Evolutionary conservation across 257 asterid genomes (phyloP), one percentile per base, ranked within the genome.

Genomic region (Coffea canephora): DNA sequence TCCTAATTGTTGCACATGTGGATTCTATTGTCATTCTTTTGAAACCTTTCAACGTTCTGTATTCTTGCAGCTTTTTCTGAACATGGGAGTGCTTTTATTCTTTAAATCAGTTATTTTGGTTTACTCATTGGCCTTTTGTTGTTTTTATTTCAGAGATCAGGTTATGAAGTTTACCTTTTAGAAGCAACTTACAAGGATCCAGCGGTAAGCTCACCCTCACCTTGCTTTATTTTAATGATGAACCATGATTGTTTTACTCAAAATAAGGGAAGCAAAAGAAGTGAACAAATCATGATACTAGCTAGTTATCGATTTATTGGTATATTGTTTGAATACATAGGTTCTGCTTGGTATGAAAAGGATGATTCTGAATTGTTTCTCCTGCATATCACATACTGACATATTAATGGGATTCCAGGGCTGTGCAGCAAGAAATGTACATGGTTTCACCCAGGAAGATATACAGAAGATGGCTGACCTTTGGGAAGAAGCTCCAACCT

Each of bases 171-270:
- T 79, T 96, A 91, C 88, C 80, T 96, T 82, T 89, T 96, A 73
- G 99, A 96, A 88, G 98, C 99, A 68, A 65, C 97, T 48, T 96
- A 96, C 89, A 96, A 87, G 89, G 99, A 96, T 78, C 99, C 98
- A 61, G 97, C 55, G 84, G 99, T 96, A 82, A 87, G 97, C 84
- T 85, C 65, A 73, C 79, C 77, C 14, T 78, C 65, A 34, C 66
- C 55, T 36, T 49, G 73, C 68, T 54, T 10, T 83, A 77, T 78
- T 71, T 48, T 74, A 27, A 50, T 46, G 34, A 16, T 36, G 68
- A 61, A 72, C 62, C 3, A 11, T 64, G 57, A 72, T 50, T 55
- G 31, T 15, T 62, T 61, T 55, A 70, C 48, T 55, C 64, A 55
- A 55, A 55, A 3, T 16, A 55, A 55, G 25, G n/a, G 64, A 27